phyloP scores from a whole-genome alignment of 805 yeast species.

The Grigorovia humatica region DNA sequence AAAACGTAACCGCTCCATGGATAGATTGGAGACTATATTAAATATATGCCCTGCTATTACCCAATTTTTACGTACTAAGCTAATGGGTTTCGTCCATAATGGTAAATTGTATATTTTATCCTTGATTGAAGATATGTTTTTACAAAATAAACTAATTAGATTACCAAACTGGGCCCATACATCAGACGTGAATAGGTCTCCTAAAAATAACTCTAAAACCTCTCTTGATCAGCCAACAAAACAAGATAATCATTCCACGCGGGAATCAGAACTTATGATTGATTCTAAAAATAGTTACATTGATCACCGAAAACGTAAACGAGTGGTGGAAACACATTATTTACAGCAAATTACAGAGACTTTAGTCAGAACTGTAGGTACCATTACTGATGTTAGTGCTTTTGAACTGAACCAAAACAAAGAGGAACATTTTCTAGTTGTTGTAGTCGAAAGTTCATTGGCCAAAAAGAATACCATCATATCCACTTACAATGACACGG shows the following conservation, averaged over 20 bases:
- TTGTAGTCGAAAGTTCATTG: slow-evolving; percentile 65
- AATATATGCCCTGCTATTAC: slow-evolving; percentile 20
- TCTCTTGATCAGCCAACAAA: neutral
- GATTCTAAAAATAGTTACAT: neutral
- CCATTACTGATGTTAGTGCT: slow-evolving; percentile 81
- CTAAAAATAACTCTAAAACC: slow-evolving; percentile 1
- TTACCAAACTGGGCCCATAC: slow-evolving; percentile 30
- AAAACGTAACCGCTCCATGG: slow-evolving; percentile 8
- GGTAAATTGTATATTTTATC: slow-evolving; percentile 88
- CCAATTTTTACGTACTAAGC: slow-evolving; percentile 72
- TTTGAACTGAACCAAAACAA: slow-evolving; percentile 46
- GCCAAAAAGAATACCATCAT: slow-evolving; percentile 22
- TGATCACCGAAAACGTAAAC: slow-evolving; percentile 4
- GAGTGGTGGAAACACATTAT: slow-evolving; percentile 44
- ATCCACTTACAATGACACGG: neutral
- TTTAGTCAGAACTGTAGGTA: slow-evolving; percentile 67
- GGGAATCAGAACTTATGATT: neutral
- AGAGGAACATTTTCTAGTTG: slow-evolving; percentile 73
- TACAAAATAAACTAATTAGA: slow-evolving; percentile 40
- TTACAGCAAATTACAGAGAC: slow-evolving; percentile 81
- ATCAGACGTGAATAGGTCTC: slow-evolving; percentile 19
- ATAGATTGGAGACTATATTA: slow-evolving; percentile 21
- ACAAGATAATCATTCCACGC: neutral
- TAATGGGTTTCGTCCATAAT: slow-evolving; percentile 76
- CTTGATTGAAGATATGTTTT: slow-evolving; percentile 79